Evolutionary conservation across 768 basidiomycete genomes (phyloP).

Genomic region (Leccinum barrowsii): DNA sequence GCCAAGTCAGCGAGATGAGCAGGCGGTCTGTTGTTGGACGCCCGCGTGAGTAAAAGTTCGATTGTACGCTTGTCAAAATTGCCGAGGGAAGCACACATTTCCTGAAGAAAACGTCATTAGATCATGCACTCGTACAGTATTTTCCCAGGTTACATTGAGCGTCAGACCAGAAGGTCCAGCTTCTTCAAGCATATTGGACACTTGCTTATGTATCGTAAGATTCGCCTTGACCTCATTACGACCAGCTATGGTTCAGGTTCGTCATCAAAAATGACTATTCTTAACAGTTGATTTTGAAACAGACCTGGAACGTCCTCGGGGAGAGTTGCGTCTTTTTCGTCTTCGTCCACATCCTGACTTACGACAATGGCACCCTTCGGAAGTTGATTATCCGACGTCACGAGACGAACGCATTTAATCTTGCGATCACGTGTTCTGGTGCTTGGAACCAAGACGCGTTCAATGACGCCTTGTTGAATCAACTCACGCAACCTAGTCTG

Average conservation of each 20-base stretch:
- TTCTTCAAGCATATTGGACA: slow-evolving; percentile 68
- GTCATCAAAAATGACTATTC: not conserved
- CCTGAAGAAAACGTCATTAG: slow-evolving; percentile 39
- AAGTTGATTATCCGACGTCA: slow-evolving; percentile 38
- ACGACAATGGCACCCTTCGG: slow-evolving; percentile 36
- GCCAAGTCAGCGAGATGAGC: slow-evolving; percentile 69
- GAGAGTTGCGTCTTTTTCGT: slow-evolving; percentile 33
- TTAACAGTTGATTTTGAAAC: slow-evolving; percentile 5
- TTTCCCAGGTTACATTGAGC: slow-evolving; percentile 48
- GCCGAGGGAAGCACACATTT: slow-evolving; percentile 57
- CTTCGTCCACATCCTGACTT: slow-evolving; percentile 38
- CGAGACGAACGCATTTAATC: slow-evolving; percentile 67
- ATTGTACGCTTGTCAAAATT: slow-evolving; percentile 79
- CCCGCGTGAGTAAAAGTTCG: slow-evolving; percentile 72
- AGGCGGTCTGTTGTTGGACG: slow-evolving; percentile 62
- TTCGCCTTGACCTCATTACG: slow-evolving; percentile 51
- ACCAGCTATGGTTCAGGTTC: slow-evolving; percentile 22
- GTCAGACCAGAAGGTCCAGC: slow-evolving; percentile 70
- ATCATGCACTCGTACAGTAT: not conserved
- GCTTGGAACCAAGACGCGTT: slow-evolving; percentile 69
- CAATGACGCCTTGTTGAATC: slow-evolving; percentile 68
- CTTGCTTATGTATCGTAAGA: slow-evolving; percentile 73
- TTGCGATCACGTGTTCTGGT: slow-evolving; percentile 42
- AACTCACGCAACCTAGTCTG: slow-evolving; percentile 70
- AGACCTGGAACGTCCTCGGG: slow-evolving; percentile 33